Evolutionary conservation across 345 rosid species (phyloP).

Genomic region (Erodium maritimum): DNA sequence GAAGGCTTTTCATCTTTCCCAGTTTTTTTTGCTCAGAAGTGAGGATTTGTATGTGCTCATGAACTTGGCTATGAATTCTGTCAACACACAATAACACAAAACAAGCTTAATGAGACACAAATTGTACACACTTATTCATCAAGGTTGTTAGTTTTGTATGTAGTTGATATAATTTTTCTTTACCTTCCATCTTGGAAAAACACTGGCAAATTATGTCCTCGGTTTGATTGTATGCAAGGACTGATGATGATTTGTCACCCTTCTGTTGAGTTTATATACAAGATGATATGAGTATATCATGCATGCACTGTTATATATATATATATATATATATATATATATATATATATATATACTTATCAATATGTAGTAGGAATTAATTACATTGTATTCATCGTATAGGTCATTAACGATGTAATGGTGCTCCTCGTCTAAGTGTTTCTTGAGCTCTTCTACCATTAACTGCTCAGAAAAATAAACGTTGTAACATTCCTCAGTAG

Average conservation of each 20-base stretch:
- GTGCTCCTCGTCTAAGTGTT: constrained; percentile 21
- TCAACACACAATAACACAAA: not conserved
- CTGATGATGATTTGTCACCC: not conserved
- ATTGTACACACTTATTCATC: no score
- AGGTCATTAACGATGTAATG: constrained; percentile 21
- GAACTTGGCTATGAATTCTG: constrained; percentile 49
- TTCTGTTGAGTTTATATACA: no score
- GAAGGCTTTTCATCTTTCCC: no score
- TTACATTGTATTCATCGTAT: constrained; percentile 32
- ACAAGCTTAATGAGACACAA: not conserved
- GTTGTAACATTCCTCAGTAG: no score
- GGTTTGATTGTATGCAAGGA: not conserved
- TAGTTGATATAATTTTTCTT: no score
- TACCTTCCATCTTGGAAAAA: constrained; percentile 50
- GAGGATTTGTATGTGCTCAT: constrained; percentile 43
- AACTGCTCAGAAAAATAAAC: constrained; percentile 16
- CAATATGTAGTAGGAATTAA: no score
- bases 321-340: no score
- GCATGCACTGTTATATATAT: no score
- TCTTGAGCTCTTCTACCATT: constrained; percentile 34
- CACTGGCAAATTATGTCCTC: constrained; percentile 2
- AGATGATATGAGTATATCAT: no score
- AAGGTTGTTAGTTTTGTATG: no score
- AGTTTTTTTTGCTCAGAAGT: no score
- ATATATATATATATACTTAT: no score